Conservation (phyloP, 306 rosid genomes). For the Alnus rubra region DNA sequence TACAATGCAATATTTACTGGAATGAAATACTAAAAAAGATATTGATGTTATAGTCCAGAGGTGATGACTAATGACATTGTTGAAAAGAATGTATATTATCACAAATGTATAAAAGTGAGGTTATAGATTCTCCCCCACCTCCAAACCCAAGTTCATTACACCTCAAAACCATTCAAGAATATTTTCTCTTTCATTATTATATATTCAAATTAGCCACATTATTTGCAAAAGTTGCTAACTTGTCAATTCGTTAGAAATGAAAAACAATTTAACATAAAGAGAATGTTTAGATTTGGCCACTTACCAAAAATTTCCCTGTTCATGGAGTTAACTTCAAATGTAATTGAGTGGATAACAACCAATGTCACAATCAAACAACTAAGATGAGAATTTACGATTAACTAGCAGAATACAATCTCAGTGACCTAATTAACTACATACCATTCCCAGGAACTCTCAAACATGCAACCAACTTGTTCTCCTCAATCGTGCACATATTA, state of each 20-base stretch:
- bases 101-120: neutral
- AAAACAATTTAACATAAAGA: neutral
- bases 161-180: neutral
- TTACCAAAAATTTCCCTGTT: neutral
- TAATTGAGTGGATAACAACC: neutral
- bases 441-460: slow-evolving; percentile 59
- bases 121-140: neutral
- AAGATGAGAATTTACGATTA: no score
- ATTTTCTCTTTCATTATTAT: neutral
- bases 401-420: neutral
- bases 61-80: neutral
- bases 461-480: slow-evolving; percentile 42
- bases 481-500: slow-evolving; percentile 39
- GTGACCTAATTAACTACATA: slow-evolving; percentile 16
- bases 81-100: neutral
- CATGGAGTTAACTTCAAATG: neutral
- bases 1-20: neutral
- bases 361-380: neutral
- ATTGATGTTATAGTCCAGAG: neutral
- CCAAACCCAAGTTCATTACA: no score
- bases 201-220: neutral
- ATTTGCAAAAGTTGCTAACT: neutral
- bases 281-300: neutral
- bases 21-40: neutral
- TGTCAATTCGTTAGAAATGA: neutral